A percentile compares a stretch with the other conserved stretches of the same genome.
phyloP scores from a whole-genome alignment of 2,329 filamentous ascomycete species.

The Rasamsonia emersonii region DNA sequence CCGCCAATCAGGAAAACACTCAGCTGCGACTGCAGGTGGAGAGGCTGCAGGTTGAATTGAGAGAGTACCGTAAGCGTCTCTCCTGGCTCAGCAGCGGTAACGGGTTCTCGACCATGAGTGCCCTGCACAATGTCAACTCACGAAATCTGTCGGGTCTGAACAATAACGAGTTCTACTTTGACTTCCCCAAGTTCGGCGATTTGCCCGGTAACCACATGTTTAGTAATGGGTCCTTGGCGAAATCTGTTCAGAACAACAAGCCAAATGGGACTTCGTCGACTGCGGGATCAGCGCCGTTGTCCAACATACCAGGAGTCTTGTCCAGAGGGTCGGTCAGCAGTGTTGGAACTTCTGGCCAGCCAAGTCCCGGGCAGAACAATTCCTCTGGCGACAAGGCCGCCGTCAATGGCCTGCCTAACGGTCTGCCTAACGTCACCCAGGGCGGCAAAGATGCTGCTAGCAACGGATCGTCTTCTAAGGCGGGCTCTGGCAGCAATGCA shows the following conservation, averaged over 20 bases:
- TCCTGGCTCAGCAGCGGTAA: constrained; percentile 49
- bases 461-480: no score
- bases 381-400: constrained; percentile 6
- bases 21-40: constrained; percentile 80
- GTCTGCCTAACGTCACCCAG: constrained; percentile 9
- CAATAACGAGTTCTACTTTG: constrained; percentile 83
- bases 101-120: constrained; percentile 39
- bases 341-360: constrained; percentile 5
- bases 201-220: constrained; percentile 51
- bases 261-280: constrained; percentile 21
- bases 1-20: constrained; percentile 76
- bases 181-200: constrained; percentile 88
- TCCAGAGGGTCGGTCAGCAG: constrained; percentile 16
- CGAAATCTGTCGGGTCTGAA: constrained; percentile 50
- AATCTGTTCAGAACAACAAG: constrained; percentile 21
- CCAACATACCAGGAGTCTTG: constrained; percentile 23
- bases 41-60: constrained; percentile 72
- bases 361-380: background rate
- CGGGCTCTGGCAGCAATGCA: constrained; percentile 1
- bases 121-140: constrained; percentile 37
- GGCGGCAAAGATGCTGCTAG: no score
- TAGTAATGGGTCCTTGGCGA: constrained; percentile 35
- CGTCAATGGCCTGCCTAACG: constrained; percentile 3
- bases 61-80: constrained; percentile 82
- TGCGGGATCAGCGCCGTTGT: constrained; percentile 10